phyloP scores from a whole-genome alignment of 2,329 filamentous ascomycete genomes.

The Ophiognomonia clavigignenti-juglandacearum region DNA sequence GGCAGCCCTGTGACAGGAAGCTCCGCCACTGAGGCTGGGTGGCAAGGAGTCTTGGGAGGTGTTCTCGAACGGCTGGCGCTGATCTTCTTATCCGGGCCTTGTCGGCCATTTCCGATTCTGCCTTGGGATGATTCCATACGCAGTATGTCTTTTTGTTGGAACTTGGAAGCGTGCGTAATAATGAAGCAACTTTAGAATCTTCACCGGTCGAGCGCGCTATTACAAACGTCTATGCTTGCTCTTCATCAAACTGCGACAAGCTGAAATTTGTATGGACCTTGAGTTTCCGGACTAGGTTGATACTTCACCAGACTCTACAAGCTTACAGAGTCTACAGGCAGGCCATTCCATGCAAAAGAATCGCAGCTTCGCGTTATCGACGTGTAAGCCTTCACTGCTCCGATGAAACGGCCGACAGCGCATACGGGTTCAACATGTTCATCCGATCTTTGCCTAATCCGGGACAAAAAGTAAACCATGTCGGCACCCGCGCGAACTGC shows the following conservation, averaged over 20 bases:
- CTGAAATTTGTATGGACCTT: not conserved
- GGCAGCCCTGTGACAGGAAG: no score
- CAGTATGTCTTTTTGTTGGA: not conserved
- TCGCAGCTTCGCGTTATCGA: no score
- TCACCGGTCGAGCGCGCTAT: slow-evolving; percentile 1
- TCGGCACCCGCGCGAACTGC: not conserved
- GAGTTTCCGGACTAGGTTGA: no score
- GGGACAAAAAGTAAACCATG: slow-evolving; percentile 2
- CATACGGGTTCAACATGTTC: no score
- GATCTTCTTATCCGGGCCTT: no score
- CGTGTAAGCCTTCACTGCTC: no score
- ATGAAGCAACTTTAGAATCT: not conserved
- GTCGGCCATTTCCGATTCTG: no score
- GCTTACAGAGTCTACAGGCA: not conserved
- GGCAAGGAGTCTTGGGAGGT: no score
- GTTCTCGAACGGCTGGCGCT: no score
- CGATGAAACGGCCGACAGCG: no score
- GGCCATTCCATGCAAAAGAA: no score
- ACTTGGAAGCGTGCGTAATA: not conserved
- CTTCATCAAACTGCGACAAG: slow-evolving; percentile 2
- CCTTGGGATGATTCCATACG: slow-evolving; percentile 6
- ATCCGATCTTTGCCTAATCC: slow-evolving; percentile 7
- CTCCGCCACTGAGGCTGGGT: no score
- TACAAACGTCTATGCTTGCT: not conserved
- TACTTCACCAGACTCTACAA: not conserved